A percentile compares a stretch with the other conserved stretches of the same genome.
phyloP scores from a whole-genome alignment of 306 rosid species.

The Delonix regia region DNA sequence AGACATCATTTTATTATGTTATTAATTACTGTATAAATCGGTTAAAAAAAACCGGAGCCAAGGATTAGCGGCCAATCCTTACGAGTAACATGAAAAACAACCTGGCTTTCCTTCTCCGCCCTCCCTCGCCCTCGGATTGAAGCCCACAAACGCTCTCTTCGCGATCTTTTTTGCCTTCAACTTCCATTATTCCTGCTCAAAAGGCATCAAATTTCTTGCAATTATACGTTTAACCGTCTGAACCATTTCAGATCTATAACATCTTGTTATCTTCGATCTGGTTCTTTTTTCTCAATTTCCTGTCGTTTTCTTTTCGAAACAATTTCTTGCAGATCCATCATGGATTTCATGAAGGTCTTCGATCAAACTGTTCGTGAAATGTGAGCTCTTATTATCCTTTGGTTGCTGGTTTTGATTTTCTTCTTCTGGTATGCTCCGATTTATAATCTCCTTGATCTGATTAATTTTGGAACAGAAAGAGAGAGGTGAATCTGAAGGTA shows the following conservation, averaged over 20 bases:
- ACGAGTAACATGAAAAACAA: neutral
- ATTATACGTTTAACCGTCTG: neutral
- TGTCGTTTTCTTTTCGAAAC: neutral
- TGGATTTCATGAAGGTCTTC: slow-evolving; percentile 99
- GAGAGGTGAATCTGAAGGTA: slow-evolving; percentile 98
- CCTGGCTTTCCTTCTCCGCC: neutral
- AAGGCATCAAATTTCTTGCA: neutral
- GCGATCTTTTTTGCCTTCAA: neutral
- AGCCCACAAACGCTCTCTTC: slow-evolving; percentile 6
- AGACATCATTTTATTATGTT: no score
- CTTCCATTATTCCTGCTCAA: neutral
- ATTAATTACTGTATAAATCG: no score
- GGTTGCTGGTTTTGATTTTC: neutral
- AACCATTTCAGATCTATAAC: slow-evolving; percentile 40
- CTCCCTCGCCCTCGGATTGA: neutral
- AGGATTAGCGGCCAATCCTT: neutral
- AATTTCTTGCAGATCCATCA: slow-evolving; percentile 56
- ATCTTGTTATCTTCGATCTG: slow-evolving; percentile 19
- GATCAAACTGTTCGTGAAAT: slow-evolving; percentile 99
- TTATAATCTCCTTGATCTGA: slow-evolving; percentile 5
- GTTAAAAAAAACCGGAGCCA: no score
- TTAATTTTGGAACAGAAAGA: slow-evolving; percentile 69
- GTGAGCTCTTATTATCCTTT: slow-evolving; percentile 45
- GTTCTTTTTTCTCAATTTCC: neutral
- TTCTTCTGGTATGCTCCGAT: slow-evolving; percentile 16